Base-by-base conservation (phyloP, 1,284 basidiomycete genomes). In the Dichomitus squalens region DNA sequence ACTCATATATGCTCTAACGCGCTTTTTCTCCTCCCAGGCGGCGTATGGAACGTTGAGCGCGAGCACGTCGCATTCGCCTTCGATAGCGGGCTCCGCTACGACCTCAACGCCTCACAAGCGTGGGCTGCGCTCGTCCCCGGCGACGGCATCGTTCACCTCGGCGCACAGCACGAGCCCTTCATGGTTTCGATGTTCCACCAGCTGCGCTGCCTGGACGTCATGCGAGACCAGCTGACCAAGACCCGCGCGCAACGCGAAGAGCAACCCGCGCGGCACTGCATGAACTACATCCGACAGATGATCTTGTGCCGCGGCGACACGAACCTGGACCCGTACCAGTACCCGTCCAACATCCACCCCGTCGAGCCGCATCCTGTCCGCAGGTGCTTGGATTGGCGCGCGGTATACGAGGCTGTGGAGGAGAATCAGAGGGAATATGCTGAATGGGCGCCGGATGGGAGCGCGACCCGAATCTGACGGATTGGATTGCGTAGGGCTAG, bases 241-340 rank as follows among this genome's bases (percentile, higher is more conserved):
- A 53, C 64, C 12, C 64, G 43, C 43, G 38, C 38, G 2, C 50
- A 52, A 35, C 57, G 58, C 46, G 23, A 48, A 25, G 58, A 61
- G 44, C 60, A 58, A 47, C 63, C 60, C 21, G 55, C 59, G 29
- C 55, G 57, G 25, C 66, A 67, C 53, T 67, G 66, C 59, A 56
- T 66, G 60, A 64, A 64, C 52, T 67, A 67, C 53, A 53, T 67
- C 50, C 53, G 62, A 31, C 55, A 66, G 58, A 65, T 62, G 53
- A 57, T 66, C 36, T 47, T 66, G 56, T 65, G 68, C 50, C 66
- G 60, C 31, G 62, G 59, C 11, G 65, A 68, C 57, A 59, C 58
- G 46, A 54, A 53, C 52, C 64, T 60, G 51, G 65, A 57, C 58
- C 63, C 59, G 39, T 67, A 66, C 58, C 66, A 65, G 55, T 64